Evolutionary conservation across 2,329 filamentous ascomycete genomes (phyloP).

Genomic region (Leptodontidium sp.): DNA sequence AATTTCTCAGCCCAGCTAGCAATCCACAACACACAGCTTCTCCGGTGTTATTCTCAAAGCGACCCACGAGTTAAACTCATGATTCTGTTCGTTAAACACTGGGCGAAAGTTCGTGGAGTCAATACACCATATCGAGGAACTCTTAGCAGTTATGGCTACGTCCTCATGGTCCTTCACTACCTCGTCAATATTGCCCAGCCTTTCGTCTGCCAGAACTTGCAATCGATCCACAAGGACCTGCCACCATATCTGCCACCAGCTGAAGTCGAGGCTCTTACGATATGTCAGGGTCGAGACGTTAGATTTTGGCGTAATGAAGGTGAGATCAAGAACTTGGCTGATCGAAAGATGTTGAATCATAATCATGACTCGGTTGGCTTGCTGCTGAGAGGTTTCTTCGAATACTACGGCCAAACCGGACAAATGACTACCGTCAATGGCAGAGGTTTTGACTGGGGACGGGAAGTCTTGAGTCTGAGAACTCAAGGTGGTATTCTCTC

Average conservation of each 20-base stretch:
- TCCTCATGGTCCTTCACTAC: conserved; percentile 91
- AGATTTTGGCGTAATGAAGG: conserved; percentile 81
- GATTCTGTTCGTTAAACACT: conserved; percentile 88
- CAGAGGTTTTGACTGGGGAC: conserved; percentile 80
- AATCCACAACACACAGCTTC: conserved; percentile 82
- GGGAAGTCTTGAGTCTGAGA: conserved; percentile 80
- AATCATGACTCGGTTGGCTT: conserved; percentile 76
- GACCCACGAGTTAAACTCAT: conserved; percentile 80
- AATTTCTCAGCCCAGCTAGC: conserved; percentile 88
- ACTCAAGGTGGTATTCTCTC: conserved; percentile 72
- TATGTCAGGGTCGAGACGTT: conserved; percentile 72
- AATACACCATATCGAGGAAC: conserved; percentile 89
- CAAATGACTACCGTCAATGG: conserved; percentile 58
- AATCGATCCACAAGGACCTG: conserved; percentile 60
- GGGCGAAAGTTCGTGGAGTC: conserved; percentile 86
- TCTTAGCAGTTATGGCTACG: conserved; percentile 88
- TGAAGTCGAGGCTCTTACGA: conserved; percentile 49
- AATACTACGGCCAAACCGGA: conserved; percentile 77
- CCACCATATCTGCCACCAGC: conserved; percentile 53
- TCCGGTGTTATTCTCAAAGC: conserved; percentile 83
- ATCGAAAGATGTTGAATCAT: conserved; percentile 64
- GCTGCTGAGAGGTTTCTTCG: conserved; percentile 84
- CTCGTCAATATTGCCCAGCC: conserved; percentile 83
- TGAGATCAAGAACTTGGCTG: conserved; percentile 70
- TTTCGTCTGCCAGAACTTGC: conserved; percentile 85